These are phyloP conservation scores for Lecanicillium sp. DNA, from an alignment of 2,329 filamentous ascomycete species.

Conservation along the genomic window DNA sequence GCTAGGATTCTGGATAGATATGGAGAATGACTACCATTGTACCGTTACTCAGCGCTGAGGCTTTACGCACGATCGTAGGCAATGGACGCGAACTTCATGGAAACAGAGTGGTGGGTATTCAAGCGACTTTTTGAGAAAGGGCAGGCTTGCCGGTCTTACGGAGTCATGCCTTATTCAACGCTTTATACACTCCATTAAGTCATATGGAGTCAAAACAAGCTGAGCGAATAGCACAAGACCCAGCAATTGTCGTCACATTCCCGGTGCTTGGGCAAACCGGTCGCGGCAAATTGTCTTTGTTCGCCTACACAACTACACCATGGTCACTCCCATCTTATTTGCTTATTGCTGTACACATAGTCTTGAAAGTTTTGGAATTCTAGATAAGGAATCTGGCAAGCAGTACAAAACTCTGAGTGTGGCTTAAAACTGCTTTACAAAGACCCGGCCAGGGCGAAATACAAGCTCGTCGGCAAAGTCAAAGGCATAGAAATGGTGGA, in stretches of 20 bases:
- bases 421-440: conserved; percentile 66
- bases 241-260: conserved; percentile 65
- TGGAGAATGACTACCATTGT: conserved; percentile 66
- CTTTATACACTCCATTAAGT: conserved; percentile 65
- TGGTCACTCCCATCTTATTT: conserved; percentile 76
- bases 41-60: background rate
- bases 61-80: conserved; percentile 38
- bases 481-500: conserved; percentile 64
- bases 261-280: conserved; percentile 59
- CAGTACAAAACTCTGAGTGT: conserved; percentile 65
- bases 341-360: conserved; percentile 64
- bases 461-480: conserved; percentile 59
- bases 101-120: conserved; percentile 74
- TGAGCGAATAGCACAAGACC: conserved; percentile 69
- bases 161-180: conserved; percentile 75
- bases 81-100: conserved; percentile 71
- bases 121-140: conserved; percentile 68
- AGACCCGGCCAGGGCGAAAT: conserved; percentile 71
- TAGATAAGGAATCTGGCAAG: conserved; percentile 58
- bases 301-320: conserved; percentile 61
- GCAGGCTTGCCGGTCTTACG: conserved; percentile 64
- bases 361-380: conserved; percentile 72
- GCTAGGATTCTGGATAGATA: conserved; percentile 71
- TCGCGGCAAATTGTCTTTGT: conserved; percentile 53
- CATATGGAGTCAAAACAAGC: conserved; percentile 73